Percentiles rank a stretch among this genome's conserved stretches.
Evolutionary conservation across 345 rosid species (phyloP).

Genomic region (Populus davidiana): DNA sequence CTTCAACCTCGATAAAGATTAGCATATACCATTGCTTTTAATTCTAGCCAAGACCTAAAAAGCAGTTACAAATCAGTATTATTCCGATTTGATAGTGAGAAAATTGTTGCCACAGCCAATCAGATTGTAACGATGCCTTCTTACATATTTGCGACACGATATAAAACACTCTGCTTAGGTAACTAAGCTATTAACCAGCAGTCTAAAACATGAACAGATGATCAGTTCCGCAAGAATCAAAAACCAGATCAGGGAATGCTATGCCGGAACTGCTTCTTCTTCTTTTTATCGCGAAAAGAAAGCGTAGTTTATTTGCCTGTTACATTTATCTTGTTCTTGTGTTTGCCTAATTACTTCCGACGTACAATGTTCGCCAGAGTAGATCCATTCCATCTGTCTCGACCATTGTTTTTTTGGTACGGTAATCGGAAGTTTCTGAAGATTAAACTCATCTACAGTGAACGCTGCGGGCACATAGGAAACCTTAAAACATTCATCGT

Average conservation of each 20-base stretch:
- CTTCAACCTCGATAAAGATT: slow-evolving; percentile 10
- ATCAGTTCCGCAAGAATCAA: neutral
- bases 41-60: slow-evolving; percentile 13
- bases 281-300: neutral
- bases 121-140: neutral
- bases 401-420: no score
- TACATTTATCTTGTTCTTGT: no score
- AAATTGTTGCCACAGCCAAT: neutral
- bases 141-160: neutral
- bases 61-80: neutral
- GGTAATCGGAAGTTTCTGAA: no score
- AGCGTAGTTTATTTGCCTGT: neutral
- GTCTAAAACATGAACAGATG: neutral
- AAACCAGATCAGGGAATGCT: neutral
- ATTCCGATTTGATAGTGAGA: neutral
- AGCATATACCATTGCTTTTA: slow-evolving; percentile 25
- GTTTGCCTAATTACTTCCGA: neutral
- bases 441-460: no score
- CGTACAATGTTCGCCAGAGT: neutral
- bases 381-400: no score
- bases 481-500: no score
- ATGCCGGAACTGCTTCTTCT: neutral
- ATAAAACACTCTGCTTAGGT: neutral
- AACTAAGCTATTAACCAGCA: neutral
- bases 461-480: no score